Evolutionary conservation across 306 rosid genomes (phyloP).

Genomic region (Gillenia trifoliata): DNA sequence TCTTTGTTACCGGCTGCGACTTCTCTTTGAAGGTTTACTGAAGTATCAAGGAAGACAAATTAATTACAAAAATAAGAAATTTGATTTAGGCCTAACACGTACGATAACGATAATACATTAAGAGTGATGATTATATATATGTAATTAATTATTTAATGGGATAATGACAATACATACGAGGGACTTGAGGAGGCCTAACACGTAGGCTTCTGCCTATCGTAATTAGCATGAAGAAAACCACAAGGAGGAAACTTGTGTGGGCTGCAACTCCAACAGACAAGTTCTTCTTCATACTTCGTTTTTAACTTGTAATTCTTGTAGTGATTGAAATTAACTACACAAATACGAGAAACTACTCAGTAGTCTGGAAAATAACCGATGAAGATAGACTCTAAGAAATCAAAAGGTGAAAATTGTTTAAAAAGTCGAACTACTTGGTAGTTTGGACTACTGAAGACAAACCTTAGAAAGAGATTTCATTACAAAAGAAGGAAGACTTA

Average conservation of each 20-base stretch:
- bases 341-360: background rate
- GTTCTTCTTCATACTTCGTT: constrained; percentile 43
- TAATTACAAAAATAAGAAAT: background rate
- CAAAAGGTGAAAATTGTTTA: too few species aligned
- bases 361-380: too few species aligned
- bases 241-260: constrained; percentile 29
- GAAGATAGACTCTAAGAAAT: too few species aligned
- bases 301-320: background rate
- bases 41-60: constrained; percentile 10
- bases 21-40: constrained; percentile 30
- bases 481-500: background rate
- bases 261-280: constrained; percentile 33
- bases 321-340: background rate
- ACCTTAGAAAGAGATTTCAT: constrained; percentile 2
- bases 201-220: constrained; percentile 32
- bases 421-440: background rate
- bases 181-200: constrained; percentile 34
- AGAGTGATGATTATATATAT: background rate
- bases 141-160: background rate
- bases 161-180: constrained; percentile 18
- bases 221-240: constrained; percentile 40
- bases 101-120: background rate
- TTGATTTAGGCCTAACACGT: background rate
- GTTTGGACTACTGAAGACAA: background rate
- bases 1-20: background rate